Percentiles rank a stretch among this genome's conserved stretches.
Conservation (phyloP, 305 asterid genomes). For the Plantago coronopus region DNA sequence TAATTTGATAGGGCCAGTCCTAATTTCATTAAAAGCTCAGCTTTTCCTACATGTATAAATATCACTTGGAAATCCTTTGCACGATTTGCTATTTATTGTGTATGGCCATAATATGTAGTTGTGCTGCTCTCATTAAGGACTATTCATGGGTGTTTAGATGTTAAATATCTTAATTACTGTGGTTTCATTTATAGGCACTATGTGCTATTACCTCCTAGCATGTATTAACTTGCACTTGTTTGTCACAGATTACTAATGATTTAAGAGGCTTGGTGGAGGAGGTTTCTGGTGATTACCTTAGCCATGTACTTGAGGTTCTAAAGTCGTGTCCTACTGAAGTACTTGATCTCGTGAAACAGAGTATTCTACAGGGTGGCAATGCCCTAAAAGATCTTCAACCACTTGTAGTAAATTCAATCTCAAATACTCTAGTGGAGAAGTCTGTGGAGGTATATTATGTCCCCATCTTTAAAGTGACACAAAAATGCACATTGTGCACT, state of each 20-base stretch:
- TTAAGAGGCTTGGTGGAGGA: slow-evolving; percentile 57
- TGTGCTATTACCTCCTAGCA: background rate
- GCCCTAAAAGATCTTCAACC: slow-evolving; percentile 74
- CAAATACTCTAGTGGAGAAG: slow-evolving; percentile 73
- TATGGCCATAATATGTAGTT: too few species aligned
- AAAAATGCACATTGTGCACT: too few species aligned
- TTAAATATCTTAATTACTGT: too few species aligned
- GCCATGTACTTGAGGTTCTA: slow-evolving; percentile 64
- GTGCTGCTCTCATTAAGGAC: too few species aligned
- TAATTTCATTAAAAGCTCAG: too few species aligned
- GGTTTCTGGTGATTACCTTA: slow-evolving; percentile 65
- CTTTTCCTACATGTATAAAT: too few species aligned
- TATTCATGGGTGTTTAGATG: too few species aligned
- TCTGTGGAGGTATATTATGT: slow-evolving; percentile 64
- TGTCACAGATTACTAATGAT: slow-evolving; percentile 76
- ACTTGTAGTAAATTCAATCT: slow-evolving; percentile 53
- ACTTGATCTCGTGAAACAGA: slow-evolving; percentile 76
- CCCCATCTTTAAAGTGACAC: slow-evolving; percentile 7
- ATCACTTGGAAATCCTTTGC: too few species aligned
- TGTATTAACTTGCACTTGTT: slow-evolving; percentile 11
- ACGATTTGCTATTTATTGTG: too few species aligned
- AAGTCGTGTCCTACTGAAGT: slow-evolving; percentile 69
- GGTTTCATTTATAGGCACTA: too few species aligned
- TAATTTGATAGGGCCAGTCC: too few species aligned
- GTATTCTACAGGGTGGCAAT: slow-evolving; percentile 73